These are phyloP conservation scores for Lipomyces sp. DNA, from an alignment of 805 yeast genomes.

Conservation along the genomic window DNA sequence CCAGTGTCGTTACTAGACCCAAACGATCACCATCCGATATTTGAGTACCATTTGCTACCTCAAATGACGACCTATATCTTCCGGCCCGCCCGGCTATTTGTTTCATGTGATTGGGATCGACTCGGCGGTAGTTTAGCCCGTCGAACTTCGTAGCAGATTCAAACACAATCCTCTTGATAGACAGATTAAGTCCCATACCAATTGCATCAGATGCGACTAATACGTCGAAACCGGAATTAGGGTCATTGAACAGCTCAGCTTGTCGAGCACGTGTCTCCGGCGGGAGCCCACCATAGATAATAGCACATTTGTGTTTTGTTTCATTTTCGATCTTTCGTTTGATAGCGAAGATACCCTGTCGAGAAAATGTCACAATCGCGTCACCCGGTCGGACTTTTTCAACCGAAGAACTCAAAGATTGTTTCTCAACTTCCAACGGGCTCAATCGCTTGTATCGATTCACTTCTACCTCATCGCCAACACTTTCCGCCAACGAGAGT, in stretches of 20 bases:
- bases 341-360: slow-evolving; percentile 67
- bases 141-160: slow-evolving; percentile 70
- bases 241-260: slow-evolving; percentile 72
- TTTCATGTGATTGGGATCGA: slow-evolving; percentile 72
- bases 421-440: slow-evolving; percentile 59
- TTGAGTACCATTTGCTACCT: background rate
- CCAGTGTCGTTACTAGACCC: slow-evolving; percentile 42
- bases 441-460: slow-evolving; percentile 77
- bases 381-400: slow-evolving; percentile 68
- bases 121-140: slow-evolving; percentile 55
- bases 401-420: slow-evolving; percentile 46
- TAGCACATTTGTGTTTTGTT: slow-evolving; percentile 74
- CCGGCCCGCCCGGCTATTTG: slow-evolving; percentile 99
- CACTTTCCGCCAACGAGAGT: slow-evolving; percentile 58
- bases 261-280: slow-evolving; percentile 91
- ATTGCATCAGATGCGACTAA: slow-evolving; percentile 95
- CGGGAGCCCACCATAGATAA: slow-evolving; percentile 93
- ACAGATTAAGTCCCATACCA: slow-evolving; percentile 92
- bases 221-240: slow-evolving; percentile 73
- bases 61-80: slow-evolving; percentile 53
- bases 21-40: slow-evolving; percentile 19
- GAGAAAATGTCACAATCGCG: slow-evolving; percentile 86
- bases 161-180: slow-evolving; percentile 80
- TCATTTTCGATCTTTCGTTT: slow-evolving; percentile 70
- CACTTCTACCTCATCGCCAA: slow-evolving; percentile 82